Base-by-base conservation (phyloP, 1,139 yeast genomes). In the Geotrichum citri-aurantii region DNA sequence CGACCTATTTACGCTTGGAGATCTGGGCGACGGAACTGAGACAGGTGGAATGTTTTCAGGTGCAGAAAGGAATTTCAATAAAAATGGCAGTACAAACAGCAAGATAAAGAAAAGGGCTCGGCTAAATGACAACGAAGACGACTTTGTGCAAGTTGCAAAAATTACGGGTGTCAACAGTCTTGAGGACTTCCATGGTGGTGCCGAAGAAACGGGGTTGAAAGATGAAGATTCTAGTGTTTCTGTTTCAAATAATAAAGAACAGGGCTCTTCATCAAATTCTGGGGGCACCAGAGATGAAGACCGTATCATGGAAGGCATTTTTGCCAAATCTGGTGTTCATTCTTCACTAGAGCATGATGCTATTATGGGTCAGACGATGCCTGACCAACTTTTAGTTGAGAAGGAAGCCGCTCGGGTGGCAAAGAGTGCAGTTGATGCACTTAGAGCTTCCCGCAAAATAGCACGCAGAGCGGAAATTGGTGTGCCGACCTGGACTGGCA, bases 401-500 rank as follows among this genome's bases (percentile, higher is more conserved):
- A 77, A 79, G 51, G 97, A 93, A 68, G 98, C 98, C 0, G 75
- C 80, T 23, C 76, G 83, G 60, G 80, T 89, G 26, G 98, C 98
- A 0, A 78, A 78, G 46, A 84, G 84, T 40, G 97, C 98, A 0
- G 84, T 92, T 0, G 79, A 79, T 23, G 91, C 92, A 0, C 74
- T 93, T 60, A 78, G 83, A 59, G 80, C 81, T 61, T 89, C 97
- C 0, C 74, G 96, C 54, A 80, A 76, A 59, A 74, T 77, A 31
- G 82, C 96, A 0, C 78, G 89, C 56, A 79, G 78, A 61, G 83
- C 83, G 26, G 81, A 81, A 40, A 77, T 91, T 31, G 96, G 96
- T 3, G 85, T 88, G 0, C 98, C 97, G 0, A 93, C 99, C 0
- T 93, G 97, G 96, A 93, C 99, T 0, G 99, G 99, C 0, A 82